Base-by-base conservation (phyloP, 192 early-diverging fungal species). In the Phlyctochytrium planicorne region DNA sequence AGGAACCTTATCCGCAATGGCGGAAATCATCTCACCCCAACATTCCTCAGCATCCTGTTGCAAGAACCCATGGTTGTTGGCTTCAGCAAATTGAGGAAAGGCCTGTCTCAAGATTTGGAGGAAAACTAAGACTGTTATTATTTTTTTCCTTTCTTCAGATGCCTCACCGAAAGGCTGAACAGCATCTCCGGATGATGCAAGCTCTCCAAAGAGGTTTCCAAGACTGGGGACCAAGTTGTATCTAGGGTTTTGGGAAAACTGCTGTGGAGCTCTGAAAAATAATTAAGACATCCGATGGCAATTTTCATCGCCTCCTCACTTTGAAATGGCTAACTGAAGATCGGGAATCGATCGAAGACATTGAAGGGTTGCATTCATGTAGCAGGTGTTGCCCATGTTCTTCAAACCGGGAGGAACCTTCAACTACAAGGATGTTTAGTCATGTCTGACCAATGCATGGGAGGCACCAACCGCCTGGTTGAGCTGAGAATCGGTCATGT, bases 41-140 rank as follows among this genome's bases (percentile, higher is more conserved):
- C 92, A 97, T 71, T 99, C 97, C 73, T 99, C 95, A 1, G 97
- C 97, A 74, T 99, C 97, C 76, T 99, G 97, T 77, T 99, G 97
- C 78, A 89, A 84, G 70, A 78, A 94, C 25, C 82, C 79, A 36
- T 80, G 78, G 47, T 74, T 74, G 50, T 93, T 90, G 67, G 79
- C 80, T 73, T 97, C 91, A 3, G 82, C 87, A 75, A 96, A 98
- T 75, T 94, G 92, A 47, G 94, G 95, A 65, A 88, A 97, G 3
- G 82, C 83, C 34, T 78, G 78, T 23, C 94, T 87, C 50, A 99
- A 75, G 47, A 89, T 32, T 73, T 83, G 63, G 17, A 53, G 37
- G 35, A 71, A 71, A 25, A 71, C 53, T n/a, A 65, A 27, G 17
- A 2, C 2, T 27, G 1, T 67, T 1, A 23, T 2, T 25, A 3